Base-by-base conservation (phyloP, 345 rosid species). In the Salix purpurea region DNA sequence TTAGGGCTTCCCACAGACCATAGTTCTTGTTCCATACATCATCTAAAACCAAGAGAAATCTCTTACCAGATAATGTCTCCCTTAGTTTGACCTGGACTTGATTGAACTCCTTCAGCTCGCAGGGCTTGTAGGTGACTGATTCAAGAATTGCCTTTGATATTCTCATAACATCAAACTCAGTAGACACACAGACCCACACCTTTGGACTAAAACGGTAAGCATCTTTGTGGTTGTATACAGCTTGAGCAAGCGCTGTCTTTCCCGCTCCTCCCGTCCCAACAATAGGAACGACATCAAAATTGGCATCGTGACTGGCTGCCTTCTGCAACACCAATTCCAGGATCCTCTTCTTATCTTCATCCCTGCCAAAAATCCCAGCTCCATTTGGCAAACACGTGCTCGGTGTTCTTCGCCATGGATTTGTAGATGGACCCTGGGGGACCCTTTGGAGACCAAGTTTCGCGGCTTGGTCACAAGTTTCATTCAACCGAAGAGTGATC, bases 131-230 rank as follows among this genome's bases (percentile, higher is more conserved):
- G 26, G 60, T 70, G 73, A 70, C 19, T 6, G 73, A 30, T 62
- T 71, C 74, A 34, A 71, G 74, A 19, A 71, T 56, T 23, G 68
- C n/a, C 44, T 54, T 67, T 7, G 65, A 16, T 14, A 58, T 26
- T 11, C 67, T 85, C 70, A 77, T 65, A 73, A 87, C 76, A 71
- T 85, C 83, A 60, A 86, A 80, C 30, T 74, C 70, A 11, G 69
- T 78, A 28, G 82, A 80, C 30, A 80, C 80, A 77, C 79, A 84
- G 18, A 77, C 77, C 87, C 87, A 87, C 5, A 74, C 73, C 74
- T 62, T 72, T 4, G 72, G 58, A 42, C 11, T 10, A 42, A 42
- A 42, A 2, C 12, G 48, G 48, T 42, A 9, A 42, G 48, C 48
- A 42, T 0, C 48, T 42, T 42, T 42, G 48, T 42, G 44, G 44